phyloP scores from a whole-genome alignment of 495 filamentous ascomycete genomes.

The Aspergillus homomorphus region DNA sequence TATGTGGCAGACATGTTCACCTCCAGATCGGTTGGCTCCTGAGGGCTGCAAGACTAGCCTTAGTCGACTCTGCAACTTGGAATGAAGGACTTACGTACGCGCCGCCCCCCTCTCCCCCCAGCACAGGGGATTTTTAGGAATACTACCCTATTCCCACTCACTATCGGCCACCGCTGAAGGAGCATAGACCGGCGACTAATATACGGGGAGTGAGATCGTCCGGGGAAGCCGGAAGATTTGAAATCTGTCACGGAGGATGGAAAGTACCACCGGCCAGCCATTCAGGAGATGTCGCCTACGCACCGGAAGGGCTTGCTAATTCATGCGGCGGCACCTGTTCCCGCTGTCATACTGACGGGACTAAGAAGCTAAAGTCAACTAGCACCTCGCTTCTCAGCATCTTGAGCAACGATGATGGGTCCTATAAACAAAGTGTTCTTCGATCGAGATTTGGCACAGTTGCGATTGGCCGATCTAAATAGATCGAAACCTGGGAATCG shows the following conservation, averaged over 20 bases:
- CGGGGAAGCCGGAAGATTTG: conserved; percentile 6
- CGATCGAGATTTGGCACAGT: neutral
- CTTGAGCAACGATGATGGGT: no score
- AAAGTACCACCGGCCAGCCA: conserved; percentile 1
- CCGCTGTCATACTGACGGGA: conserved; percentile 3
- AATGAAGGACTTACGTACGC: neutral
- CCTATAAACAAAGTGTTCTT: neutral
- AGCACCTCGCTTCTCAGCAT: neutral
- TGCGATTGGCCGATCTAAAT: conserved; percentile 2
- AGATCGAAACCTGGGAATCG: neutral
- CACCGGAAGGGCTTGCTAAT: neutral
- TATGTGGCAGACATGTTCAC: neutral
- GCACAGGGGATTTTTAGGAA: neutral
- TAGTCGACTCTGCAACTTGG: neutral
- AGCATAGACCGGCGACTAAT: neutral
- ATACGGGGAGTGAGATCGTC: neutral
- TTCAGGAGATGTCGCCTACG: neutral
- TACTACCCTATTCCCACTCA: neutral
- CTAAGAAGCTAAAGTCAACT: conserved; percentile 4
- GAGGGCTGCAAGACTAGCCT: neutral
- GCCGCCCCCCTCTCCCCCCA: no score
- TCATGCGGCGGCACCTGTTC: conserved; percentile 2
- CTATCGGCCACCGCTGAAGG: neutral
- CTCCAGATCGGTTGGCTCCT: neutral
- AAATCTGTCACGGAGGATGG: neutral